Evolutionary conservation across 1,139 yeast genomes (phyloP), one percentile per base, ranked within the genome.

Genomic region (Magnusiomyces magnusii): DNA sequence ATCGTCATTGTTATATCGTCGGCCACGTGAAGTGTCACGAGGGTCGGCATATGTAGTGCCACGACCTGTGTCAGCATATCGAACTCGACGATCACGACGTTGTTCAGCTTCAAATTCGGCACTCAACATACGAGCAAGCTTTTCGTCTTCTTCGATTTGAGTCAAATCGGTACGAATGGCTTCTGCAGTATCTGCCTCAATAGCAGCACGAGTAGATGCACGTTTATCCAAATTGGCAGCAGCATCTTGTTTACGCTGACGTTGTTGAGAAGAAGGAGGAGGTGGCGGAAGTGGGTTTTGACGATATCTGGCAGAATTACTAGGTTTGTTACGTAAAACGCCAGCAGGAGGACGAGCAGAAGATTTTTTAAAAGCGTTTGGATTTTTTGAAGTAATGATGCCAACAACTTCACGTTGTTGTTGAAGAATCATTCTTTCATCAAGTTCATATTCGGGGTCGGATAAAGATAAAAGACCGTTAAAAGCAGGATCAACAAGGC

Each of bases 401-500:
- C 36, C 19, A 28, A 23, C 25, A 34, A 25, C 28, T 15, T 54
- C 41, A 24, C 69, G 52, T 19, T 27, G 56, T 21, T 25, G 51
- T 23, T 28, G 56, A 15, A 3, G 36, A 25, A 25, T 25, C 42
- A 53, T 47, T 13, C 24, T 80, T 57, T 84, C 81, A 59, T 84
- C 86, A 17, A 90, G 85, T 66, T 80, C 80, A 68, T 81, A 84
- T 10, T 78, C 73, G 7, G 96, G 96, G 74, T 92, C 97, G 17
- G 90, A 84, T 62, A 88, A 76, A 65, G 82, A 89, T 63, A 93
- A 76, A 68, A 92, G 76, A 0, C 97, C 97, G 71, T 86, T 87
- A 76, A 92, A 92, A 0, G 97, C 96, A 0, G 89, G 85, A 66
- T 90, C 97, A 41, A 89, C 73, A 54, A 81, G 78, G 28, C 96